These are phyloP conservation scores for Suillus subalutaceus DNA, from an alignment of 768 basidiomycete genomes.

Conservation along the genomic window DNA sequence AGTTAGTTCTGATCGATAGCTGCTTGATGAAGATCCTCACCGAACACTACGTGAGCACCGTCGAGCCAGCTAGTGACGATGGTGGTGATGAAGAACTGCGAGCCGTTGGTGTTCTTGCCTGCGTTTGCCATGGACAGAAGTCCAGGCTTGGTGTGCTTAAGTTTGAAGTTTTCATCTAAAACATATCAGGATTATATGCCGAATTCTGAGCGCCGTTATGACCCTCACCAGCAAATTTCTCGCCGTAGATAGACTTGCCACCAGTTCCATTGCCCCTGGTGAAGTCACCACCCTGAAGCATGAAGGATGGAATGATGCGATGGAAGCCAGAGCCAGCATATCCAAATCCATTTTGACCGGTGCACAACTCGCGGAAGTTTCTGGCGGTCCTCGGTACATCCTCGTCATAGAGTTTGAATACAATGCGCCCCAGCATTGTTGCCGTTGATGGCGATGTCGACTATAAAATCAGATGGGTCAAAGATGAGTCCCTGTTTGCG, in stretches of 20 bases:
- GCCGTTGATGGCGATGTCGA: conserved; percentile 60
- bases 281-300: conserved; percentile 94
- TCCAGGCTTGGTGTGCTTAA: conserved; percentile 73
- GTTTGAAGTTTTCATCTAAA: conserved; percentile 83
- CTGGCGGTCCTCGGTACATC: conserved; percentile 71
- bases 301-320: conserved; percentile 82
- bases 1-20: neutral
- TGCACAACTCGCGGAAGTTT: conserved; percentile 91
- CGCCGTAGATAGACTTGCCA: conserved; percentile 79
- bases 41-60: conserved; percentile 86
- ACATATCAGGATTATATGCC: conserved; percentile 22
- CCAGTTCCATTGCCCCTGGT: conserved; percentile 70
- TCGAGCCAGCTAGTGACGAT: conserved; percentile 79
- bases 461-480: conserved; percentile 37
- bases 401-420: conserved; percentile 86
- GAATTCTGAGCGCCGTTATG: conserved; percentile 1
- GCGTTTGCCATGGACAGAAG: conserved; percentile 83
- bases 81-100: conserved; percentile 92
- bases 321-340: conserved; percentile 76
- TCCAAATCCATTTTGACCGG: conserved; percentile 72
- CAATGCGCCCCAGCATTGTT: conserved; percentile 55
- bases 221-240: conserved; percentile 60
- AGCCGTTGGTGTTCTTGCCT: conserved; percentile 83
- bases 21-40: conserved; percentile 36
- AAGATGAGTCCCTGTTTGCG: neutral